Base-by-base conservation (phyloP, 441 rosid genomes). In the Mallotus japonicus region DNA sequence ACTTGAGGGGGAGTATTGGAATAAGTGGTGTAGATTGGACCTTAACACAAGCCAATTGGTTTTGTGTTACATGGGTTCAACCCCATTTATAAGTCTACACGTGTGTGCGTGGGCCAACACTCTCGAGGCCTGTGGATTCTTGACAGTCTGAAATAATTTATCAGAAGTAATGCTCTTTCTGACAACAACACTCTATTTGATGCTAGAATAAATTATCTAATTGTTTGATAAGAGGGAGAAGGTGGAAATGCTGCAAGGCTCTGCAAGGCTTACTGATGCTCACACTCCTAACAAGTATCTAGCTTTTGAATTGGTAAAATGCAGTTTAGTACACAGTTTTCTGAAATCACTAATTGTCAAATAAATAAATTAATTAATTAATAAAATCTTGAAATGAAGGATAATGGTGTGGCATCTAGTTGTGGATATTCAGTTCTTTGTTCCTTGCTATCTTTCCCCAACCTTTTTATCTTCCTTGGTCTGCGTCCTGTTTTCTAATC, bases 181-280 rank as follows among this genome's bases (percentile, higher is more conserved):
- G 44, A 15, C 5, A 51, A 19, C 34, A 46, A 37, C 16, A 6
- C 14, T 75, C 51, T 58, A 17, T 28, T 60, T 54, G 70, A 47
- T 42, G 62, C 11, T 46, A 56, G 63, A 53, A 73, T 56, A 24
- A 37, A 57, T 56, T 22, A 49, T 59, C 57, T 61, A 17, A 46
- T 76, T 24, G 49, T 62, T 80, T 70, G 37, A 6, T 34, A 12
- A 32, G 50, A 28, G 34, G 49, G 17, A 32, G 64, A 53, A 56
- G 58, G 55, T 69, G 24, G 19, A 62, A 53, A 75, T 55, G 24
- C 19, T 24, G 59, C 57, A 42, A 3, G 51, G 56, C 34, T 61
- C 19, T 24, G 59, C 57, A 42, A 3, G 51, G 56, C 34, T 61
- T 22, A 24, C 11, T 50, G 44, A 34, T 53, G 15, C 12, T 54